phyloP scores from a whole-genome alignment of 2,329 filamentous ascomycete genomes.

The Whalleya microplaca region DNA sequence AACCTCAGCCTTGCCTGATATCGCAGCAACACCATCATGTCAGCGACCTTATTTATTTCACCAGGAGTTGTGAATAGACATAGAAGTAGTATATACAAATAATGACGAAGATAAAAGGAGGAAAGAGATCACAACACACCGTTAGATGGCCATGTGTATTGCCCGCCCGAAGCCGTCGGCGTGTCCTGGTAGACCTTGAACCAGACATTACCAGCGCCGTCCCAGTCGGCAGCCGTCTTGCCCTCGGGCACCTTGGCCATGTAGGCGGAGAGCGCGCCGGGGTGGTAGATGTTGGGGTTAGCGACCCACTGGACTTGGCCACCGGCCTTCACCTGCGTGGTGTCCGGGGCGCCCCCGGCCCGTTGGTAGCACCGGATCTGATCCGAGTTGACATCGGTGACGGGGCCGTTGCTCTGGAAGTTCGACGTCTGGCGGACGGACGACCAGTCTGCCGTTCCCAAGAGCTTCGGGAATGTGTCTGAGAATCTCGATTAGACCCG shows the following conservation, averaged over 20 bases:
- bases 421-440: constrained; percentile 48
- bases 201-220: constrained; percentile 45
- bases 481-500: too few species aligned
- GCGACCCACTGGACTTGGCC: constrained; percentile 45
- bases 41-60: background rate
- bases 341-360: constrained; percentile 40
- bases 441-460: constrained; percentile 35
- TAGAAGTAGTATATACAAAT: too few species aligned
- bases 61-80: too few species aligned
- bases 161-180: constrained; percentile 36
- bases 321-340: constrained; percentile 44
- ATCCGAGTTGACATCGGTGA: constrained; percentile 43
- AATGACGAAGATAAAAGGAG: background rate
- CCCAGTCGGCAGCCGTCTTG: constrained; percentile 41
- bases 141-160: constrained; percentile 44
- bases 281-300: constrained; percentile 38
- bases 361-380: constrained; percentile 48
- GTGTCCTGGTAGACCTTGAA: constrained; percentile 49
- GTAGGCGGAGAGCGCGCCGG: constrained; percentile 45
- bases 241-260: constrained; percentile 45
- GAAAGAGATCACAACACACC: constrained; percentile 30
- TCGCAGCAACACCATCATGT: background rate
- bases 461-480: constrained; percentile 39
- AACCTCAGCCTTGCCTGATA: constrained; percentile 30
- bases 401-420: constrained; percentile 47